These are phyloP conservation scores for Fusarium mundagurra DNA, from an alignment of 2,329 filamentous ascomycete species.

Conservation along the genomic window DNA sequence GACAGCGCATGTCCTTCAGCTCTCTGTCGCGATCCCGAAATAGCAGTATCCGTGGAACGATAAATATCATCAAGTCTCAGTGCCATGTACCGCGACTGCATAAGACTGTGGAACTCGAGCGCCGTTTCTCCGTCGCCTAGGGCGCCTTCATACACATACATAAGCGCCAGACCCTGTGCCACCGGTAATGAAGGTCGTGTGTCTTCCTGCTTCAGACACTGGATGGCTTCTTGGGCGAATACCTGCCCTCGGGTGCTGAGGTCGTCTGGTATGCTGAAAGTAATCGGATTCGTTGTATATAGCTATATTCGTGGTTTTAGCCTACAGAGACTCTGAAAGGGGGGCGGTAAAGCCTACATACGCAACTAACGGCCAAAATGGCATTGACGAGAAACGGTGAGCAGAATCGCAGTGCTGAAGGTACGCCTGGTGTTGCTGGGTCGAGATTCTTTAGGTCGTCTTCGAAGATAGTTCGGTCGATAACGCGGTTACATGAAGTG, in stretches of 20 bases:
- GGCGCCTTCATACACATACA: constrained; percentile 24
- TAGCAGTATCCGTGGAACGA: constrained; percentile 15
- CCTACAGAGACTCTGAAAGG: not conserved
- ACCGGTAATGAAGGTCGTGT: constrained; percentile 7
- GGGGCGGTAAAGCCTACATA: constrained; percentile 4
- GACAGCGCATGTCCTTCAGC: constrained; percentile 25
- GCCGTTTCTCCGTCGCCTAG: constrained; percentile 11
- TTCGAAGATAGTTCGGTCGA: constrained; percentile 26
- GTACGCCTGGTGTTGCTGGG: not conserved
- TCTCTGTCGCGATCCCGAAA: constrained; percentile 17
- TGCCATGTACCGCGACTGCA: constrained; percentile 22
- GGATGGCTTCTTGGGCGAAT: constrained; percentile 20
- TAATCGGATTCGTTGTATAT: constrained; percentile 6
- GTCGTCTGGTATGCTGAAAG: constrained; percentile 1
- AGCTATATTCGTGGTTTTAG: constrained; percentile 1
- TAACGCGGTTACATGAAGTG: constrained; percentile 18
- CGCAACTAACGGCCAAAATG: constrained; percentile 30
- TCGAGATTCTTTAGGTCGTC: constrained; percentile 17
- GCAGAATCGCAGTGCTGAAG: constrained; percentile 20
- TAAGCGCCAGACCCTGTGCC: constrained; percentile 11
- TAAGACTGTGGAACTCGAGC: constrained; percentile 11
- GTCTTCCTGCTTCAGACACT: constrained; percentile 10
- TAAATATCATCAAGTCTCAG: constrained; percentile 16
- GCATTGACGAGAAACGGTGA: constrained; percentile 33
- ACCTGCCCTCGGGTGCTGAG: constrained; percentile 7